phyloP scores from a whole-genome alignment of 2,329 filamentous ascomycete genomes.

The Aspergillus pseudotamarii region DNA sequence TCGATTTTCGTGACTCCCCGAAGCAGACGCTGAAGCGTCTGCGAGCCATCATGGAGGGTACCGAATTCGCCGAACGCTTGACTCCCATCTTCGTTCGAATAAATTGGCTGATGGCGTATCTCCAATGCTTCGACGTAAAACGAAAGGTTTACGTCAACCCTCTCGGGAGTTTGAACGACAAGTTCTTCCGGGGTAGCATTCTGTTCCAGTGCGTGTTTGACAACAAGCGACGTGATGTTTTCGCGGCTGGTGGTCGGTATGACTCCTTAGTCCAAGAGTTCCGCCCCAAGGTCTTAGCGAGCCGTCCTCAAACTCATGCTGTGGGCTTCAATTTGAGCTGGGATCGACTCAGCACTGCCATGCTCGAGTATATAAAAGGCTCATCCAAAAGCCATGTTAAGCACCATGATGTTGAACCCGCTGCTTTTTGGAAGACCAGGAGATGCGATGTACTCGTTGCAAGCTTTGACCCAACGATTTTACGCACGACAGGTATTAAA shows the following conservation, averaged over 20 bases:
- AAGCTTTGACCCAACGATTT: slow-evolving; percentile 76
- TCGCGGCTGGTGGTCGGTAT: slow-evolving; percentile 92
- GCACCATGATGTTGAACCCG: slow-evolving; percentile 66
- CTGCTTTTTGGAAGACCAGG: slow-evolving; percentile 62
- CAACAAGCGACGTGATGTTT: slow-evolving; percentile 76
- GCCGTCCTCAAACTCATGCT: slow-evolving; percentile 71
- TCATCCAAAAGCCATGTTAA: slow-evolving; percentile 63
- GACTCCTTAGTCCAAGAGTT: slow-evolving; percentile 86
- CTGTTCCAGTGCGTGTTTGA: slow-evolving; percentile 92
- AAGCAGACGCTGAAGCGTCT: slow-evolving; percentile 73
- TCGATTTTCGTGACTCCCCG: slow-evolving; percentile 79
- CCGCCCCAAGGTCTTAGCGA: slow-evolving; percentile 67
- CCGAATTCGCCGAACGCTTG: slow-evolving; percentile 55
- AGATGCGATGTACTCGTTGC: slow-evolving; percentile 88
- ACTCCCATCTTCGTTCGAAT: slow-evolving; percentile 72
- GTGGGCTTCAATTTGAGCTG: slow-evolving; percentile 92
- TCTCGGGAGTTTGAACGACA: slow-evolving; percentile 84
- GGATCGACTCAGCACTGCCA: slow-evolving; percentile 73
- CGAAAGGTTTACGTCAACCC: slow-evolving; percentile 83
- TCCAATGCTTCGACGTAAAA: slow-evolving; percentile 72
- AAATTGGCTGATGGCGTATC: slow-evolving; percentile 74
- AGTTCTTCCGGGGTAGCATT: slow-evolving; percentile 82
- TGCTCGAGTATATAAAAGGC: slow-evolving; percentile 56
- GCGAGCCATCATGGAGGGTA: slow-evolving; percentile 57
- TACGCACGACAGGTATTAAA: slow-evolving; percentile 75